Evolutionary conservation across 2,329 filamentous ascomycete genomes (phyloP), one percentile per base, ranked within the genome.

Genomic region (Phaeosphaeriaceae sp.): DNA sequence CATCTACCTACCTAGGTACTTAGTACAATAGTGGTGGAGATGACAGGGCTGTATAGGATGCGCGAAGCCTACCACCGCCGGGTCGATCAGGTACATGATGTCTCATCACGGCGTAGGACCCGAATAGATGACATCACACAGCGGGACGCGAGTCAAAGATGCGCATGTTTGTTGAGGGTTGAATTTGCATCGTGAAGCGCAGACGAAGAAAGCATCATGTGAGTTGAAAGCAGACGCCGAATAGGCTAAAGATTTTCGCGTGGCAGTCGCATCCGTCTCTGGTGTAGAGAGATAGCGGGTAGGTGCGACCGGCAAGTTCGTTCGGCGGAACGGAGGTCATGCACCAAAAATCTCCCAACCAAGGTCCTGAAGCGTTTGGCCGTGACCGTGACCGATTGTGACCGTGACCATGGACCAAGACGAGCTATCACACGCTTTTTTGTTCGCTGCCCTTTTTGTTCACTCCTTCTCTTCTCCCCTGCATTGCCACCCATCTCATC

Each of bases 241-340:
- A n/a, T n/a, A n/a, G n/a, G n/a, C n/a, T n/a, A n/a, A n/a, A n/a
- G n/a, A n/a, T n/a, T n/a, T n/a, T n/a, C n/a, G n/a, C n/a, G n/a
- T n/a, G n/a, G 23, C 23, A 11, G 23, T 44, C 36, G 42, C 40
- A 41, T 34, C 33, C 6, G 11, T 45, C 39, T 43, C 23, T n/a
- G n/a, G n/a, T n/a, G n/a, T n/a, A n/a, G n/a, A n/a, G 46, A 30
- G 32, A 34, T 48, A 32, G 49, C 44, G 43, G 54, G 49, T 51
- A 60, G 35, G 41, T 40, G 42, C 36, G 33, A 49, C 44, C 52
- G 51, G 42, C 29, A 40, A 11, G 20, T 20, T 30, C 48, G 42
- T 57, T 61, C 56, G 58, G 56, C 52, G 53, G 50, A 59, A 42
- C 56, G 58, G 58, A 60, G 52, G 34, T 39, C 43, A 49, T 42